Evolutionary conservation across 495 filamentous ascomycete species (phyloP).

Genomic region (Hypoxylon trugodes): DNA sequence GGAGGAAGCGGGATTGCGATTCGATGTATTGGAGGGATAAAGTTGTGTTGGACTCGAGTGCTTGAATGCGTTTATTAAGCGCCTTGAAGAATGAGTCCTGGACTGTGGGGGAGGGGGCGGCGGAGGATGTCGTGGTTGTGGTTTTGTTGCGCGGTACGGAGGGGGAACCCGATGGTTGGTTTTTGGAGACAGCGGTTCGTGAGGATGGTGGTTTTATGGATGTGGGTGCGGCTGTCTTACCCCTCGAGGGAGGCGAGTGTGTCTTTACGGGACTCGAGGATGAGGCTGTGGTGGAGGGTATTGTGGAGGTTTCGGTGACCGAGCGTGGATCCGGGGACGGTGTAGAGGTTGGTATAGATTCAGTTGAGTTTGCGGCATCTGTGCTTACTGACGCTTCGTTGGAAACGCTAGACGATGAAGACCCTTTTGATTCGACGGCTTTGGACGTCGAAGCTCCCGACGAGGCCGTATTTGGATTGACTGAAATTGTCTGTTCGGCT

Average conservation of each 20-base stretch:
- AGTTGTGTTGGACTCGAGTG: constrained; percentile 90
- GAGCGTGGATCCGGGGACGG: constrained; percentile 25
- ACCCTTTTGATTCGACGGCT: constrained; percentile 28
- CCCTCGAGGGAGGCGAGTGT: constrained; percentile 16
- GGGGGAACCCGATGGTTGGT: constrained; percentile 35
- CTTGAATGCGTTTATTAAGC: constrained; percentile 87
- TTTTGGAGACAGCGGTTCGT: constrained; percentile 18
- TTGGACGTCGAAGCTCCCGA: constrained; percentile 23
- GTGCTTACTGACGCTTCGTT: constrained; percentile 19
- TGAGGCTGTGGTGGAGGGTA: constrained; percentile 26
- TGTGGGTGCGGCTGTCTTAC: constrained; percentile 33
- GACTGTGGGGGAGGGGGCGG: constrained; percentile 77
- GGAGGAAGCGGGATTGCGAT: constrained; percentile 89
- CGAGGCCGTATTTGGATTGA: constrained; percentile 21
- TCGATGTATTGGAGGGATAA: constrained; percentile 96
- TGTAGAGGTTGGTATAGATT: constrained; percentile 2
- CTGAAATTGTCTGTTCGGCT: constrained; percentile 15
- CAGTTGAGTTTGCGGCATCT: constrained; percentile 13
- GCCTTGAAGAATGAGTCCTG: constrained; percentile 99
- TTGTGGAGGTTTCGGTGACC: constrained; percentile 24
- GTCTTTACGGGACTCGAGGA: constrained; percentile 40
- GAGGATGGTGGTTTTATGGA: constrained; percentile 40
- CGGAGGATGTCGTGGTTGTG: constrained; percentile 59
- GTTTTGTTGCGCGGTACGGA: constrained; percentile 51
- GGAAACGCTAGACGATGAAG: constrained; percentile 21